Base-by-base conservation (phyloP, 257 asterid species). In the Lithospermum erythrorhizon region DNA sequence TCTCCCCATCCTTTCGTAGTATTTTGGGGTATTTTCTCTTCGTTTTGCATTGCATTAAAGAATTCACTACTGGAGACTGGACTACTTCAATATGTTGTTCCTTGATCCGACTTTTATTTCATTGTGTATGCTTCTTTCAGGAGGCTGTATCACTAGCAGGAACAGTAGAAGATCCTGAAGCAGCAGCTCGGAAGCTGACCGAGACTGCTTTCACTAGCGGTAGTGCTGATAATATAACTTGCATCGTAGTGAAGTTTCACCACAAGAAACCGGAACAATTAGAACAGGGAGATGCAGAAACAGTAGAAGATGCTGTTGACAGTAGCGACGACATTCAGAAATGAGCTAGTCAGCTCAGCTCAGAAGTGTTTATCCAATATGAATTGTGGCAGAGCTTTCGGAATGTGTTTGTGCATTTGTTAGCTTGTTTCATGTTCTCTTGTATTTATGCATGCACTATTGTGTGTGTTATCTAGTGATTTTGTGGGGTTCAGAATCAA, bases 141-240 rank as follows among this genome's bases (percentile, higher is more conserved):
- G 95, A 87, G 73, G 95, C 95, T 35, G 78, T 84, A 30, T 77
- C 83, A 37, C 74, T 87, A 32, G 95, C 94, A 13, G 83, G 74
- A 72, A 51, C 81, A 52, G 90, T 78, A 79, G 90, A 82, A 21
- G 89, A 81, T 51, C 78, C 94, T 0, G 86, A 80, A 67, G 82
- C 76, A 29, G 95, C 88, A 72, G 94, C 95, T 11, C 81, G 83
- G 71, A 87, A 84, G 69, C 78, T 87, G 77, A 73, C 90, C 5
- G 95, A 84, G 73, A 78, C 88, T 23, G 95, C 95, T 51, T 87
- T 80, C 64, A 75, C 80, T 51, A 90, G 87, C 20, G 95, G 95
- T 25, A 87, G 94, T 72, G 94, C 94, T 6, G 95, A 87, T 73
- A 87, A 87, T 71, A 87, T 87, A 75, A 87, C 94, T 59, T 87